These are phyloP conservation scores for Calcarisporium arbuscula DNA, from an alignment of 2,329 filamentous ascomycete species.

Conservation along the genomic window DNA sequence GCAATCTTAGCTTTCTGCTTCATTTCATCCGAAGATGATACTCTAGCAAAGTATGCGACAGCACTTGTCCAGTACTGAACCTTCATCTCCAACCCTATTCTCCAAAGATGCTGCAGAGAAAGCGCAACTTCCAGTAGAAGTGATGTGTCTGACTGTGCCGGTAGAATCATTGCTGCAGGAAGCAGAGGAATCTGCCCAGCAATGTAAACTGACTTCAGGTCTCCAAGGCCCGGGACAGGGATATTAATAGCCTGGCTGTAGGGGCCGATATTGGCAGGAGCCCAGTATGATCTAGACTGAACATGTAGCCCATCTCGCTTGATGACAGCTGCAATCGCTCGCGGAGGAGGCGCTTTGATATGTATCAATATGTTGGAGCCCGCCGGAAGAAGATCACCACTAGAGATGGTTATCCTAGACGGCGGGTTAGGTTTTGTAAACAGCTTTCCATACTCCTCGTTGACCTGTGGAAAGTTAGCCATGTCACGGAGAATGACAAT, in stretches of 20 bases:
- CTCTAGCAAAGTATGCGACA: conserved; percentile 63
- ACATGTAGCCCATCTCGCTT: conserved; percentile 68
- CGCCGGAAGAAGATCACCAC: conserved; percentile 58
- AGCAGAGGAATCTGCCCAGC: conserved; percentile 90
- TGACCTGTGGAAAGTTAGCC: conserved; percentile 70
- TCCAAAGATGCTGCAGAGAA: conserved; percentile 82
- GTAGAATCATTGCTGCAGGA: conserved; percentile 68
- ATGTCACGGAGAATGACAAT: conserved; percentile 72
- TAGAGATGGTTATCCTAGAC: conserved; percentile 75
- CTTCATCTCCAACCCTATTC: conserved; percentile 66
- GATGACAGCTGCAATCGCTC: conserved; percentile 15
- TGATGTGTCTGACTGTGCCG: conserved; percentile 26
- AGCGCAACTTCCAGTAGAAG: conserved; percentile 59
- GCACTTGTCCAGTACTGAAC: conserved; percentile 70
- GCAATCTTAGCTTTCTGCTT: conserved; percentile 34
- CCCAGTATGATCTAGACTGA: conserved; percentile 93
- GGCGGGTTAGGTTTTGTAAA: conserved; percentile 79
- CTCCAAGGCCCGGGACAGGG: conserved; percentile 18
- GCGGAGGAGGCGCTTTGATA: conserved; percentile 38
- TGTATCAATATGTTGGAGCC: conserved; percentile 56
- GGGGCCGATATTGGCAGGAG: conserved; percentile 92
- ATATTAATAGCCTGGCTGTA: conserved; percentile 82
- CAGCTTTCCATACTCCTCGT: conserved; percentile 66
- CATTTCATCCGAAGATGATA: conserved; percentile 20
- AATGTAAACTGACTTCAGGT: conserved; percentile 49